Base-by-base conservation (phyloP, 768 basidiomycete species). In the Mycena leptocephala region DNA sequence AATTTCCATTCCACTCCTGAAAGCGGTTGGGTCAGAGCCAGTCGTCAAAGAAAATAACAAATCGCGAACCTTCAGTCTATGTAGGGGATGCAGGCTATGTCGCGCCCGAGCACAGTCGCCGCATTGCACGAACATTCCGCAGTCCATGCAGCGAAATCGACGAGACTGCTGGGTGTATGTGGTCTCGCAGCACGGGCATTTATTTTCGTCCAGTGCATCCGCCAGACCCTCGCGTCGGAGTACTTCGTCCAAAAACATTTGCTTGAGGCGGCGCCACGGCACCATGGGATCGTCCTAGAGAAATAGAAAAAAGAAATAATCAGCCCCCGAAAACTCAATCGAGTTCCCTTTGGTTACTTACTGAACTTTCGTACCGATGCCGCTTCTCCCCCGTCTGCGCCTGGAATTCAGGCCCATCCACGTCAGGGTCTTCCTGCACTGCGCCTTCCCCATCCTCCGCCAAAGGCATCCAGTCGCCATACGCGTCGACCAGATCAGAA, bases 1-100 rank as follows among this genome's bases (percentile, higher is more conserved):
- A 74, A 1, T 16, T n/a, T 8, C 58, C 66, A 2, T 61, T 74
- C 73, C 73, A 74, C 39, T 68, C 56, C 73, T 74, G 22, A 2
- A 13, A n/a, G n/a, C n/a, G n/a, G n/a, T n/a, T n/a, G n/a, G n/a
- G n/a, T n/a, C n/a, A n/a, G n/a, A n/a, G n/a, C n/a, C n/a, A n/a
- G n/a, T n/a, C n/a, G n/a, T n/a, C n/a, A n/a, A n/a, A n/a, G n/a
- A n/a, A n/a, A n/a, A n/a, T n/a, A n/a, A n/a, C n/a, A n/a, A n/a
- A n/a, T n/a, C n/a, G 28, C 30, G 3, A n/a, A 74, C 72, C 30
- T 59, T 6, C 18, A 64, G n/a, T 4, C n/a, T 14, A 30, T 74
- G 73, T 18, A 74, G 24, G 0, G 73, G 73, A 5, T 9, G 2
- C 2, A 55, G 28, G 4, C 24, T 24, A 28, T 73, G 72, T 0